Conservation (phyloP, 2,329 filamentous ascomycete species). For the Colletotrichum lindemuthianum region DNA sequence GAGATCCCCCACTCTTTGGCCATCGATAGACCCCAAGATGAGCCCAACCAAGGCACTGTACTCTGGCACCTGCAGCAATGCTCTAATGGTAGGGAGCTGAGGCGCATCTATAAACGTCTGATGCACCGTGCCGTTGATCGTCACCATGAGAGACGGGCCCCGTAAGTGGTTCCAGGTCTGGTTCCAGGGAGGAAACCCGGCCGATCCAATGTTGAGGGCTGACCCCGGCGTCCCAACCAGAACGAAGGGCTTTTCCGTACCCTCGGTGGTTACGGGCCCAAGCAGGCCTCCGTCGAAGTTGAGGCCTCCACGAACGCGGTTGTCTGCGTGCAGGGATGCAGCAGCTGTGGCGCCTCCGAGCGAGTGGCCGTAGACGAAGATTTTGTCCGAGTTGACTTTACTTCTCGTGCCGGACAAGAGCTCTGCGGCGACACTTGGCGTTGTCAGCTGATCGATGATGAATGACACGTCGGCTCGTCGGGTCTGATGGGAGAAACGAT, state of each 20-base stretch:
- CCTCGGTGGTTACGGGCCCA: slow-evolving; percentile 40
- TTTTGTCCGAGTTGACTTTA: slow-evolving; percentile 25
- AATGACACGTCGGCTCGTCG: slow-evolving; percentile 50
- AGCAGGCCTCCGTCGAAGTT: slow-evolving; percentile 53
- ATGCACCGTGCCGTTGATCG: slow-evolving; percentile 42
- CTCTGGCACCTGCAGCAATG: not conserved
- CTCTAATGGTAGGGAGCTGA: slow-evolving; percentile 3
- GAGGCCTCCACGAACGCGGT: slow-evolving; percentile 47
- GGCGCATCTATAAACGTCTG: slow-evolving; percentile 43
- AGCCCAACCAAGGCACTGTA: not conserved
- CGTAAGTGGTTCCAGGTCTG: slow-evolving; percentile 41
- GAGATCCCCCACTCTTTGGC: not conserved
- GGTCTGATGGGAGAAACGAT: slow-evolving; percentile 36
- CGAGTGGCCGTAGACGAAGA: slow-evolving; percentile 51
- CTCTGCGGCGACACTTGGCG: not conserved
- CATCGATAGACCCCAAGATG: slow-evolving; percentile 14
- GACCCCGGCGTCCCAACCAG: slow-evolving; percentile 42
- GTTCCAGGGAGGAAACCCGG: slow-evolving; percentile 44
- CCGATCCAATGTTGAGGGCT: slow-evolving; percentile 31
- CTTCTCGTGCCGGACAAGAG: slow-evolving; percentile 2
- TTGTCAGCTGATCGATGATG: slow-evolving; percentile 46
- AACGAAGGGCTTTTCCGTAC: slow-evolving; percentile 44
- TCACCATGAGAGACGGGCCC: slow-evolving; percentile 40
- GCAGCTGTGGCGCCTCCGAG: slow-evolving; percentile 51
- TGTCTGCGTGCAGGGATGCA: slow-evolving; percentile 43